Percentiles rank a stretch among this genome's conserved stretches.
phyloP scores from a whole-genome alignment of 441 rosid species.

The Euphorbia corollata region DNA sequence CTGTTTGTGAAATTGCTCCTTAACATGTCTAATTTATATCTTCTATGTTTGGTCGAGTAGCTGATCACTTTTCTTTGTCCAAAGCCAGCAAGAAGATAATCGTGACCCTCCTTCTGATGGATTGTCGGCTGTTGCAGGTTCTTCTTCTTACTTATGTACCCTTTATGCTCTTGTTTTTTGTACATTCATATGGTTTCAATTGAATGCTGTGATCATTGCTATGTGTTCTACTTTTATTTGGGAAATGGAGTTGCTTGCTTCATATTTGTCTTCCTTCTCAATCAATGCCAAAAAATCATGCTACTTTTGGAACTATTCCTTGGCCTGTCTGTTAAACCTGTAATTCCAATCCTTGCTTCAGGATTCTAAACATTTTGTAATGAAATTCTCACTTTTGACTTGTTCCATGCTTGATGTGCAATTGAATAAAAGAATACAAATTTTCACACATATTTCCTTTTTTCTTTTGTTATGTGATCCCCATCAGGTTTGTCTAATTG shows the following conservation, averaged over 20 bases:
- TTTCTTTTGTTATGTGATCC: neutral
- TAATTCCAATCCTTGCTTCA: neutral
- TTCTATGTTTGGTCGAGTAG: conserved; percentile 19
- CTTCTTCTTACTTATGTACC: neutral
- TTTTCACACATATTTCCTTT: neutral
- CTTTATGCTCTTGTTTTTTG: neutral
- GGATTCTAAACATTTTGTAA: neutral
- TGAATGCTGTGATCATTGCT: neutral
- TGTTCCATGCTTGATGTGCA: neutral
- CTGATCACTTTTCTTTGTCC: conserved; percentile 34
- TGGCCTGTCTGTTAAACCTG: neutral
- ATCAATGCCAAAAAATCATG: neutral
- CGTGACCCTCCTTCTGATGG: conserved; percentile 40
- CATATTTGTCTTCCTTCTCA: neutral
- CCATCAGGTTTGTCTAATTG: neutral
- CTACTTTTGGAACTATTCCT: neutral
- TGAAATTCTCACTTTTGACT: neutral
- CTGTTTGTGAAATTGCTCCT: neutral
- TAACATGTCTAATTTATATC: conserved; percentile 9
- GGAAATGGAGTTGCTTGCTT: neutral
- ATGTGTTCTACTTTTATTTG: neutral
- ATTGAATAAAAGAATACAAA: neutral
- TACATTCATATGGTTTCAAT: neutral
- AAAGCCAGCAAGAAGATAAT: conserved; percentile 55
- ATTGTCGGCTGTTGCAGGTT: conserved; percentile 60